Evolutionary conservation across 371 early-diverging fungal species (phyloP), one percentile per base, ranked within the genome.

Genomic region (Mucor racemosus): DNA sequence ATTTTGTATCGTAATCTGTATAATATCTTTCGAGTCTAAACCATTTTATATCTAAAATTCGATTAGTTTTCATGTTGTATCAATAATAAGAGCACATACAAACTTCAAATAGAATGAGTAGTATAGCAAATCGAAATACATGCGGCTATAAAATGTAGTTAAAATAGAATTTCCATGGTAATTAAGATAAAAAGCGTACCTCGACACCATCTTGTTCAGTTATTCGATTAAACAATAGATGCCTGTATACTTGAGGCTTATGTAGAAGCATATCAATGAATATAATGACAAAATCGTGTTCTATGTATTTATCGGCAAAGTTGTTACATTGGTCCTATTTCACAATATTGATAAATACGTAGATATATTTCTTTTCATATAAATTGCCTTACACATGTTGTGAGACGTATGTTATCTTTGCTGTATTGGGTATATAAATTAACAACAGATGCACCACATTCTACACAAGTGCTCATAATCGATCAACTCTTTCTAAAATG

Each of bases 191-290:
- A 26, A 15, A 3, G 10, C 35, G 17, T 79, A 87, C 89, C 75
- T 88, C 86, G 21, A 88, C 62, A n/a, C 72, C 68, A 11, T 72
- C 63, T 62, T 85, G 83, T 26, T 85, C 70, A 3, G 74, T 65
- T 9, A 82, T 82, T 58, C 91, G 79, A 75, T 97, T 97, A 71
- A 94, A 91, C 14, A 97, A 73, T 54, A 97, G 62, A 73, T 97
- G 98, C 3, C 97, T 87, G 77, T 96, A 97, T 0, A 94, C 96
- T 60, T 94, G 94, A 41, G 91, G 89, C 75, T 95, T 94, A 75
- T 93, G 94, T 61, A 97, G 80, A 14, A 97, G 77, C 94, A 97
- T 90, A 80, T 97, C 98, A 68, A 97, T 94, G 76, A 97, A 95
- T 65, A 95, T 88, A 61, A 96, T 89, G 11, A 95, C 87, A 73